A percentile compares a stretch with the other conserved stretches of the same genome.
These are phyloP conservation scores for Ceratobasidium sp. DNA, from an alignment of 1,284 basidiomycete species.

Conservation along the genomic window DNA sequence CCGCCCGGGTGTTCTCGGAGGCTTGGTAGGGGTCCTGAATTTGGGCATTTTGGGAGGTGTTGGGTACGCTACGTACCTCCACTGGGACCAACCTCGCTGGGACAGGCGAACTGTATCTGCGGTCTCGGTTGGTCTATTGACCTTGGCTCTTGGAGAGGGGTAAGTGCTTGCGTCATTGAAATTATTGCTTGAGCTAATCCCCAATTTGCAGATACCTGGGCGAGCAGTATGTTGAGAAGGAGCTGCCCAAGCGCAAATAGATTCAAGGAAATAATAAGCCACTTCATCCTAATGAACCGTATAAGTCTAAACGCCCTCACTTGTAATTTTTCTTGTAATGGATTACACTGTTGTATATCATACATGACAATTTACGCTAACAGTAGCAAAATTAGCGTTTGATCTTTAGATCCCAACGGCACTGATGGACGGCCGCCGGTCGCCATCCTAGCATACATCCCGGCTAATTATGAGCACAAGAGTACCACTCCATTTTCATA, in stretches of 20 bases:
- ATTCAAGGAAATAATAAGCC: neutral
- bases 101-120: conserved; percentile 76
- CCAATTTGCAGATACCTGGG: conserved; percentile 42
- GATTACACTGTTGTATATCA: conserved; percentile 7
- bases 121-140: conserved; percentile 73
- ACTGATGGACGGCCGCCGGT: no score
- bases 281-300: neutral
- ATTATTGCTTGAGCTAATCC: neutral
- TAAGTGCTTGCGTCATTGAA: conserved; percentile 54
- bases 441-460: no score
- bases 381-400: no score
- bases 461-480: no score
- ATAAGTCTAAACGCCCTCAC: neutral
- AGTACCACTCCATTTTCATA: no score
- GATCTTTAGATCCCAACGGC: no score
- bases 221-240: conserved; percentile 46
- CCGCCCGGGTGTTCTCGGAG: conserved; percentile 77
- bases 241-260: conserved; percentile 48
- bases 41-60: conserved; percentile 74
- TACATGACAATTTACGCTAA: neutral
- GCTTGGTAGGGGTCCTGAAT: conserved; percentile 77
- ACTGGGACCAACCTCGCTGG: conserved; percentile 80
- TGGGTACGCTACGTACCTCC: conserved; percentile 75
- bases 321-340: conserved; percentile 37
- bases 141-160: conserved; percentile 79